A percentile compares a stretch with the other conserved stretches of the same genome.
Evolutionary conservation across 192 early-diverging fungal species (phyloP).

Genomic region (Coemansia sp.): DNA sequence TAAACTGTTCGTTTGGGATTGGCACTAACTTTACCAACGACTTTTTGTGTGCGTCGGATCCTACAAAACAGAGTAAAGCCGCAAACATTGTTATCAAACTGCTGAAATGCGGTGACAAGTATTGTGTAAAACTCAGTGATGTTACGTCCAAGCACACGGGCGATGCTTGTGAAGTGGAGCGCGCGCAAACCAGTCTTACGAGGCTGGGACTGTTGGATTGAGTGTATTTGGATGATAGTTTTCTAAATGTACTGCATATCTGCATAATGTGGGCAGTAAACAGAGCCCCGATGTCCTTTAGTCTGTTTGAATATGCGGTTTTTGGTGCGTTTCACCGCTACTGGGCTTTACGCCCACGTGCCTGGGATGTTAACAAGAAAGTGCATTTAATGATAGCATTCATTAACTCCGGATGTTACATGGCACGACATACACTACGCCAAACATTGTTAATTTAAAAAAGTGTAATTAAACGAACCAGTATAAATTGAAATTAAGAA

Average conservation of each 20-base stretch:
- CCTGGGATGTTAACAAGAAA: too few relatives aligned
- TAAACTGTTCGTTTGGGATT: constrained; percentile 66
- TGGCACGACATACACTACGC: too few relatives aligned
- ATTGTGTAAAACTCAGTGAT: constrained; percentile 73
- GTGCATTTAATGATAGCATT: too few relatives aligned
- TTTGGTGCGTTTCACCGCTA: too few relatives aligned
- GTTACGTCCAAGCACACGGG: constrained; percentile 64
- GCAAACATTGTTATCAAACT: constrained; percentile 80
- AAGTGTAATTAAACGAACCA: not conserved
- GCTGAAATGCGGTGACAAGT: constrained; percentile 55
- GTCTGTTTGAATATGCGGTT: too few relatives aligned
- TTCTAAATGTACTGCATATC: constrained; percentile 49
- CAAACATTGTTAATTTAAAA: too few relatives aligned
- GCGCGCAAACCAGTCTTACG: constrained; percentile 47
- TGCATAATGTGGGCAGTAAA: too few relatives aligned
- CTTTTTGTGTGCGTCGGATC: constrained; percentile 44
- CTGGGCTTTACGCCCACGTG: too few relatives aligned
- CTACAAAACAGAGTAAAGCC: constrained; percentile 41
- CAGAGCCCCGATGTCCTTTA: too few relatives aligned
- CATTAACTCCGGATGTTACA: too few relatives aligned
- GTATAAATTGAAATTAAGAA: not conserved
- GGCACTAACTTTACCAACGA: constrained; percentile 79
- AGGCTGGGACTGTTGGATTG: constrained; percentile 15
- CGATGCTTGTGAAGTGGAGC: constrained; percentile 49
- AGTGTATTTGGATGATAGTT: not conserved